Conservation (phyloP, 768 basidiomycete genomes). For the Filobasidium wieringae region DNA sequence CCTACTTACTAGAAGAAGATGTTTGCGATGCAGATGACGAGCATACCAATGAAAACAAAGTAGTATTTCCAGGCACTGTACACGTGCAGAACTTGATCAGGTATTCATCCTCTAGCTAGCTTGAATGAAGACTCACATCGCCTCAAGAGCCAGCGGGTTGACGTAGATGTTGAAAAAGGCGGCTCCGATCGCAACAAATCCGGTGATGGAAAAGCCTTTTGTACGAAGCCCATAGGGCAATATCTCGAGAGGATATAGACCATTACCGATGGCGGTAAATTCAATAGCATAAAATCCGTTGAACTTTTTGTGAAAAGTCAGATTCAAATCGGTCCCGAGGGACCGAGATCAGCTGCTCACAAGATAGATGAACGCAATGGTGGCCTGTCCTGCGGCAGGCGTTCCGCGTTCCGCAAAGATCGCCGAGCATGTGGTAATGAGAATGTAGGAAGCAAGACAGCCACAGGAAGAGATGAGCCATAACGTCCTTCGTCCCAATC, state of each 20-base stretch:
- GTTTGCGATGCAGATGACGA: neutral
- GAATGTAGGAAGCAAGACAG: neutral
- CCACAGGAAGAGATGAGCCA: neutral
- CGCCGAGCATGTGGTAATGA: neutral
- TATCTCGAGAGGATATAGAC: conserved; percentile 12
- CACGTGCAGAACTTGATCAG: neutral
- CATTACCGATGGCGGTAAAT: neutral
- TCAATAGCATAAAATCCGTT: neutral
- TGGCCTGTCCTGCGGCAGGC: neutral
- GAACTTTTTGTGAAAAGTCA: neutral
- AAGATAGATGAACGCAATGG: conserved; percentile 1
- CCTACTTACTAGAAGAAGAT: conserved; percentile 7
- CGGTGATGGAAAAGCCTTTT: conserved; percentile 19
- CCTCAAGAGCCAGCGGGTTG: conserved; percentile 63
- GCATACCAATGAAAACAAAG: neutral
- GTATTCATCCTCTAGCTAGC: neutral
- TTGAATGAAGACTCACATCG: conserved; percentile 30
- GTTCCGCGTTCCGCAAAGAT: neutral
- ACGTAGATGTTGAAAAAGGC: conserved; percentile 56
- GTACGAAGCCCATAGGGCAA: conserved; percentile 17
- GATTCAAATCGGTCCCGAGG: neutral
- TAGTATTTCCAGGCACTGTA: conserved; percentile 54
- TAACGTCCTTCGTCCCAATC: neutral
- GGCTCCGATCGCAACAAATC: neutral
- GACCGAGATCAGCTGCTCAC: neutral